Percentiles rank a stretch among this genome's conserved stretches.
Evolutionary conservation across 192 early-diverging fungal species (phyloP).

Genomic region (Geosiphon pyriformis): DNA sequence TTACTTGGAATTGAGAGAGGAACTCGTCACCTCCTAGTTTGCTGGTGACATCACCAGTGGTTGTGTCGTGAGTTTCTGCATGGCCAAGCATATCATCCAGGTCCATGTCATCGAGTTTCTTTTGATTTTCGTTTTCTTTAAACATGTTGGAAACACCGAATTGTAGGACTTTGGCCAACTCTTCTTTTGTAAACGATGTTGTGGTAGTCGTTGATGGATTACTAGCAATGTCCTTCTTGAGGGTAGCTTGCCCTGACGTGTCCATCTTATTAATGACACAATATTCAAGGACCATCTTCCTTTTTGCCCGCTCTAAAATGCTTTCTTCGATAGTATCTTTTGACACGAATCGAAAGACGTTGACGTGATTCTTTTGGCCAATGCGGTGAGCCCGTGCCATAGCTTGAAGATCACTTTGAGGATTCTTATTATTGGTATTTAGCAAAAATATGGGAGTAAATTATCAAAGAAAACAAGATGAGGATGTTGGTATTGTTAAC

Average conservation of each 20-base stretch:
- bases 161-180: slow-evolving; percentile 92
- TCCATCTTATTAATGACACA: slow-evolving; percentile 99
- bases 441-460: too few relatives aligned
- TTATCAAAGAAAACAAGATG: neutral
- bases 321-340: slow-evolving; percentile 98
- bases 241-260: slow-evolving; percentile 76
- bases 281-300: slow-evolving; percentile 99
- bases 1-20: slow-evolving; percentile 87
- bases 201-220: slow-evolving; percentile 24
- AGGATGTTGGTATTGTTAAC: too few relatives aligned
- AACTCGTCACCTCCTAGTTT: slow-evolving; percentile 85
- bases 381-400: slow-evolving; percentile 98
- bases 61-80: slow-evolving; percentile 86
- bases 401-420: slow-evolving; percentile 95
- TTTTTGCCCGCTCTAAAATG: slow-evolving; percentile 96
- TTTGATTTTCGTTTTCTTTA: slow-evolving; percentile 61
- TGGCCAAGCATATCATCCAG: slow-evolving; percentile 95
- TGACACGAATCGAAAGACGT: slow-evolving; percentile 96
- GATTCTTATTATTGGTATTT: slow-evolving; percentile 58
- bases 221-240: slow-evolving; percentile 39
- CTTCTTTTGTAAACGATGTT: slow-evolving; percentile 71
- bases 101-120: slow-evolving; percentile 89
- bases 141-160: slow-evolving; percentile 99
- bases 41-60: slow-evolving; percentile 53
- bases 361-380: slow-evolving; percentile 95